Percentiles rank a stretch among this genome's conserved stretches.
These are phyloP conservation scores for Tylopilus orsonianus DNA, from an alignment of 1,284 basidiomycete genomes.

Conservation along the genomic window DNA sequence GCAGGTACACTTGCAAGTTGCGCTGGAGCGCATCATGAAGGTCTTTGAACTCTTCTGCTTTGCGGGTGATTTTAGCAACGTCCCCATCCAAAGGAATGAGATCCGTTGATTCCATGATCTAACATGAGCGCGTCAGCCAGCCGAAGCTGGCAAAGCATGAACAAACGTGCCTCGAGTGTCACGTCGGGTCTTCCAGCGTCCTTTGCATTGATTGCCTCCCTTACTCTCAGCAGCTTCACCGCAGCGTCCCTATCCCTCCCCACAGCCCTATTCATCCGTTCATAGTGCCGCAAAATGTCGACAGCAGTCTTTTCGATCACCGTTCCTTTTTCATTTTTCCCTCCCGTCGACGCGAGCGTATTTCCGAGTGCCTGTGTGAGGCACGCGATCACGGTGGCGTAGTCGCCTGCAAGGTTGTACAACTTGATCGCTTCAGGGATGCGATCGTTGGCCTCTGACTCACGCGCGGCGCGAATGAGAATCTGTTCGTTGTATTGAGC, in stretches of 20 bases:
- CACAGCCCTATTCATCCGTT: conserved; percentile 73
- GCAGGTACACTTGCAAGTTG: conserved; percentile 87
- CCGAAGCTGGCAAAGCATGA: conserved; percentile 1
- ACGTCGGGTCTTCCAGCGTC: conserved; percentile 71
- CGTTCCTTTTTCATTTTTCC: conserved; percentile 65
- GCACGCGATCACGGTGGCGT: conserved; percentile 84
- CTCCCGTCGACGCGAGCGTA: conserved; percentile 67
- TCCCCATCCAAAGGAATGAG: conserved; percentile 89
- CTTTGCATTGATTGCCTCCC: conserved; percentile 81
- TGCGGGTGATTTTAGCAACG: conserved; percentile 80
- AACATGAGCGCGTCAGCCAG: neutral
- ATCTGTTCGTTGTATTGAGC: conserved; percentile 82
- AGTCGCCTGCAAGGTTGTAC: conserved; percentile 94
- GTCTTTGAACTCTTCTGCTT: conserved; percentile 89
- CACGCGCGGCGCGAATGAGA: conserved; percentile 76
- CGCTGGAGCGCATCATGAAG: conserved; percentile 85
- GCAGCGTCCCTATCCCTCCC: conserved; percentile 79
- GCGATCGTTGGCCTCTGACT: conserved; percentile 76
- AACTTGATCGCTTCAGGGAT: conserved; percentile 92
- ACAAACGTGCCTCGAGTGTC: conserved; percentile 73
- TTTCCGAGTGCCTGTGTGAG: conserved; percentile 90
- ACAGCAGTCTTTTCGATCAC: conserved; percentile 77
- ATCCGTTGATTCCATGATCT: conserved; percentile 89
- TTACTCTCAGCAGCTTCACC: conserved; percentile 75
- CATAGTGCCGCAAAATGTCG: conserved; percentile 87